A percentile compares a stretch with the other conserved stretches of the same genome.
These are phyloP conservation scores for Letharia columbiana DNA, from an alignment of 495 filamentous ascomycete genomes.

Conservation along the genomic window DNA sequence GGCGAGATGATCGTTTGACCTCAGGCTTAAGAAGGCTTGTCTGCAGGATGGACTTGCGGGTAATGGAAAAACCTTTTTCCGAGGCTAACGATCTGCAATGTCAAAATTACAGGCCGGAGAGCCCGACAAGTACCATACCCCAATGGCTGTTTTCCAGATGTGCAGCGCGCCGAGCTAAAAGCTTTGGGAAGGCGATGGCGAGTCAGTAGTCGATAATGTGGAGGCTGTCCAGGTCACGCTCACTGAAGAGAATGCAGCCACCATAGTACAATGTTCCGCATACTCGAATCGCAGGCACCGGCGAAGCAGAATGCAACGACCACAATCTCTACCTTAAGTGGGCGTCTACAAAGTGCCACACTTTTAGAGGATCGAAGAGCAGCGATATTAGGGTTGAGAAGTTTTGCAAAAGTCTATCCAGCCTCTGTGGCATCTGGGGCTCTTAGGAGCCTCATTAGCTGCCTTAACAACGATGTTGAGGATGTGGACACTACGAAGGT, in stretches of 20 bases:
- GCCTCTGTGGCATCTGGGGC: slow-evolving; percentile 93
- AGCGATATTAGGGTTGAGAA: slow-evolving; percentile 84
- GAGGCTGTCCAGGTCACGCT: not conserved
- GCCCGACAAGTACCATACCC: no score
- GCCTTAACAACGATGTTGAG: slow-evolving; percentile 77
- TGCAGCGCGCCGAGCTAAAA: not conserved
- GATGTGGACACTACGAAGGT: slow-evolving; percentile 96
- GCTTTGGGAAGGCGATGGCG: not conserved
- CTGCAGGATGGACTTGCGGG: not conserved
- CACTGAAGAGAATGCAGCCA: slow-evolving; percentile 5
- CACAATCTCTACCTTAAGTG: slow-evolving; percentile 81
- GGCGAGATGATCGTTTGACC: slow-evolving; percentile 1
- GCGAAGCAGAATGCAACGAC: slow-evolving; percentile 93
- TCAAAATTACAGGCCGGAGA: not conserved
- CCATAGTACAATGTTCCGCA: slow-evolving; percentile 61
- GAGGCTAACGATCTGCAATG: not conserved
- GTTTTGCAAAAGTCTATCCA: slow-evolving; percentile 92
- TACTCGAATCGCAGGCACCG: slow-evolving; percentile 75
- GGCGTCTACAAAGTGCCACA: slow-evolving; percentile 76
- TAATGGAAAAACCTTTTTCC: slow-evolving; percentile 4
- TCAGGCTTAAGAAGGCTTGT: not conserved
- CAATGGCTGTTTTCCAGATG: not conserved
- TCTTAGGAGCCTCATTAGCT: slow-evolving; percentile 74
- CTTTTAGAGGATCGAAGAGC: slow-evolving; percentile 89
- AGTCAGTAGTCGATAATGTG: slow-evolving; percentile 9